A percentile compares a stretch with the other conserved stretches of the same genome.
These are phyloP conservation scores for Hyaloscypha finlandica DNA, from an alignment of 495 filamentous ascomycete genomes.

Conservation along the genomic window DNA sequence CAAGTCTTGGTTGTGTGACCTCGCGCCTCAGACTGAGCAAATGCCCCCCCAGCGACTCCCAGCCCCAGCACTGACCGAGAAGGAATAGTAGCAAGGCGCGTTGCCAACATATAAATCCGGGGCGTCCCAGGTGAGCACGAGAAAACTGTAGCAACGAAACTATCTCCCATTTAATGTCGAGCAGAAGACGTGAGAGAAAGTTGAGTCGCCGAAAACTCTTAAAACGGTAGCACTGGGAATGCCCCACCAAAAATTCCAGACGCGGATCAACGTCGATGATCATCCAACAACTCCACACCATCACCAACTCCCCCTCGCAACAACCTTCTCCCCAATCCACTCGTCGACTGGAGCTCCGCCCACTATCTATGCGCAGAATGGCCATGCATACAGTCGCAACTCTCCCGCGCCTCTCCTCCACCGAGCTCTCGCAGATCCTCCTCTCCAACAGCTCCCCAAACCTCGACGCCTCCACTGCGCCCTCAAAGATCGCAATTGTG, in stretches of 20 bases:
- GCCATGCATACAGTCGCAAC: constrained; percentile 57
- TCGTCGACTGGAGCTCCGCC: background rate
- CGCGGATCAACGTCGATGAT: background rate
- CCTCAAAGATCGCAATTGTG: constrained; percentile 65
- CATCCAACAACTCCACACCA: background rate
- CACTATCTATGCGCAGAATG: constrained; percentile 42
- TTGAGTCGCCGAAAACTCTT: background rate
- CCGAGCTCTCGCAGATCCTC: constrained; percentile 58
- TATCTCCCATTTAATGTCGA: background rate
- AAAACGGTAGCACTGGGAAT: background rate
- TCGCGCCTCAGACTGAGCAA: no score
- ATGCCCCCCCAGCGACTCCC: no score
- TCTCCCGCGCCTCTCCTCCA: constrained; percentile 64
- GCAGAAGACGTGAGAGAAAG: background rate
- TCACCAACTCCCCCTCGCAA: background rate
- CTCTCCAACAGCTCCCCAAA: constrained; percentile 39
- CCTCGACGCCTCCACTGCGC: constrained; percentile 34
- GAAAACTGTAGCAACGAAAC: background rate
- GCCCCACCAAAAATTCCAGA: constrained; percentile 1
- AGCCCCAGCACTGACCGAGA: no score
- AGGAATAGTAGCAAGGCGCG: no score
- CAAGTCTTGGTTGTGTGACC: no score
- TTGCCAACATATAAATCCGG: background rate
- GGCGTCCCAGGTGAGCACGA: background rate
- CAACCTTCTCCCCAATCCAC: background rate